A percentile compares a stretch with the other conserved stretches of the same genome.
Conservation (phyloP, 495 filamentous ascomycete species). For the Aspergillus haitiensis region DNA sequence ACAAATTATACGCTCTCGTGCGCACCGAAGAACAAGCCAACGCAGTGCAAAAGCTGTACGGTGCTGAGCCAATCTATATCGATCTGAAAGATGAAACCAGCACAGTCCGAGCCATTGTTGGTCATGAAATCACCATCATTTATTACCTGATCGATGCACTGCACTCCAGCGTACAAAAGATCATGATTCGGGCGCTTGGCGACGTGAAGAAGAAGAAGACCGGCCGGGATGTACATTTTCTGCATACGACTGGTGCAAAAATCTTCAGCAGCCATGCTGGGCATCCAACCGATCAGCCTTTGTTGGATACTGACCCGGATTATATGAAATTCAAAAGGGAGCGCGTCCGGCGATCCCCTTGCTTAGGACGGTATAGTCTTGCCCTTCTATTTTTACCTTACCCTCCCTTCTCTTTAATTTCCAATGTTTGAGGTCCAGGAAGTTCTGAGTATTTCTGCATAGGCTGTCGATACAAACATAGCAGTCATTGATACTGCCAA, state of each 20-base stretch:
- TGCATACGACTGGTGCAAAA: slow-evolving; percentile 44
- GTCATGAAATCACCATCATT: slow-evolving; percentile 45
- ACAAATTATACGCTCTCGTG: slow-evolving; percentile 45
- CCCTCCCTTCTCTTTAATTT: neutral
- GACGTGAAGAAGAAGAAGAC: slow-evolving; percentile 41
- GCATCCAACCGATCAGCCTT: slow-evolving; percentile 27
- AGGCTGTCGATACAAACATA: slow-evolving; percentile 37
- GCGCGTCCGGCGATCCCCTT: slow-evolving; percentile 14
- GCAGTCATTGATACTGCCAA: slow-evolving; percentile 41
- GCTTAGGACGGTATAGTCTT: neutral
- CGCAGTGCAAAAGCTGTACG: slow-evolving; percentile 39
- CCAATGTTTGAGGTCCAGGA: neutral
- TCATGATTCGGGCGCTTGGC: slow-evolving; percentile 44
- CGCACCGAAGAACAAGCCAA: slow-evolving; percentile 44
- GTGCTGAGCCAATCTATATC: slow-evolving; percentile 39
- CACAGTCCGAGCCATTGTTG: slow-evolving; percentile 35
- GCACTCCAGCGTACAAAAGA: slow-evolving; percentile 17
- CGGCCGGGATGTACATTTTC: slow-evolving; percentile 43
- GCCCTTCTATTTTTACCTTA: neutral
- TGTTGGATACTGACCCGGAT: slow-evolving; percentile 44
- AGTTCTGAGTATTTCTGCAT: slow-evolving; percentile 13
- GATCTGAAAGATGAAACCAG: slow-evolving; percentile 32
- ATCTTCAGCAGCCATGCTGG: slow-evolving; percentile 36
- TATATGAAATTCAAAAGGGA: slow-evolving; percentile 44
- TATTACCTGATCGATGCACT: slow-evolving; percentile 42